Evolutionary conservation across 1,139 yeast species (phyloP), one percentile per base, ranked within the genome.

Genomic region (Blastobotrys serpentis): DNA sequence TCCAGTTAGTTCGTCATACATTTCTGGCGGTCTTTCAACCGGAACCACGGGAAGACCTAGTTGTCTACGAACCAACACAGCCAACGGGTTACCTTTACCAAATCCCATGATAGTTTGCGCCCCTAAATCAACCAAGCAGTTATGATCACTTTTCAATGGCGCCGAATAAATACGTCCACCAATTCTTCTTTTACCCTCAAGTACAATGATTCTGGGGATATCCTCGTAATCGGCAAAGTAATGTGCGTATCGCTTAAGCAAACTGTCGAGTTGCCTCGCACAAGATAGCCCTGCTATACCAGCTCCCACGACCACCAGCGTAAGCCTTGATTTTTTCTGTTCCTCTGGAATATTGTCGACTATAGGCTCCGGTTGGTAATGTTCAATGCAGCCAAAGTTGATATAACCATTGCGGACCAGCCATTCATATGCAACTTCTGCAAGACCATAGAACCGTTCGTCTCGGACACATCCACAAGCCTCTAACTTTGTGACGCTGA

Each of bases 101-200:
- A 66, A 71, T 1, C 76, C 76, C 52, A 68, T 62, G 14, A 72
- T 60, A 14, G 72, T 59, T 30, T 69, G 73, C 7, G 73, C 76
- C 17, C 76, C 76, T 4, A 72, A 62, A 52, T 72, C 76, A 3
- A 69, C 72, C 25, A 58, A 54, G 23, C 51, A 46, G 23, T 56
- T 52, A 8, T 55, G 52, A 11, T 54, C 54, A 36, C 59, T 60
- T 44, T 61, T 59, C 42, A 71, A 56, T 8, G 65, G 64, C 3
- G 72, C 71, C 2, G 74, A 64, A 55, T 70, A 70, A 4, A 72
- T 66, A 6, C 76, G 63, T 2, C 76, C 76, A 23, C 76, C 76
- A 23, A 72, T 68, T 23, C 76, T 60, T 17, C 67, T 55, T 38
- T 74, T 61, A 1, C 70, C 75, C 50, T 72, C 76, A 2, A 72